Evolutionary conservation across 1,139 yeast genomes (phyloP), one percentile per base, ranked within the genome.

Genomic region (Diutina sp.): DNA sequence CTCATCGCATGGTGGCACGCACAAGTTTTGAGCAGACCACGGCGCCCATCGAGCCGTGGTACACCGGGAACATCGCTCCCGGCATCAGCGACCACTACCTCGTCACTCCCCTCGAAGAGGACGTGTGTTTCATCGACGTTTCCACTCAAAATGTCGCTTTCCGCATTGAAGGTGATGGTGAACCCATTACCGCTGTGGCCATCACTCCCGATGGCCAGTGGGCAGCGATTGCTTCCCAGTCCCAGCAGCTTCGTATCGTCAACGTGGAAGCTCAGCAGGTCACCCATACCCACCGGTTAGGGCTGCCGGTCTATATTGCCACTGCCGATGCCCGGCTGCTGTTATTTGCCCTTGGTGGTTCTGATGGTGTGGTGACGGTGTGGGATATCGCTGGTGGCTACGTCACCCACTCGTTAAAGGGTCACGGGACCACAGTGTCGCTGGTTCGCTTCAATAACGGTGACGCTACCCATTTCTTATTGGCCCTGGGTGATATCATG

Each of bases 391-490:
- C 83, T 61, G 91, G 91, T 45, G 95, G 95, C 1, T 90, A 80
- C 62, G 82, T 87, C 1, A 93, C 99, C 0, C 99, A 93, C 70
- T 85, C 90, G 18, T 79, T 93, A 60, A 86, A 89, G 67, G 98
- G 99, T 0, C 99, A 95, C 68, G 96, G 96, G 25, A 85, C 95
- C n/a, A 87, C 96, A 6, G 79, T 93, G 52, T 87, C 96, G 58
- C 83, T 95, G 3, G 70, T 93, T 58, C 72, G 75, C 44, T 90
- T 93, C 68, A 50, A 50, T 18, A 77, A 79, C 67, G 96, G 96
- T 28, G 86, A 84, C 58, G 76, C 86, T 4, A 72, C 80, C 12
- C 77, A 82, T 57, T 93, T 98, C 98, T 77, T 77, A 64, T 75
- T 93, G 59, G 87, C 90, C 16, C 82, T 90, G 64, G 97, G 96